phyloP scores from a whole-genome alignment of 169 alveolate genomes.

The Besnoitia besnoiti region DNA sequence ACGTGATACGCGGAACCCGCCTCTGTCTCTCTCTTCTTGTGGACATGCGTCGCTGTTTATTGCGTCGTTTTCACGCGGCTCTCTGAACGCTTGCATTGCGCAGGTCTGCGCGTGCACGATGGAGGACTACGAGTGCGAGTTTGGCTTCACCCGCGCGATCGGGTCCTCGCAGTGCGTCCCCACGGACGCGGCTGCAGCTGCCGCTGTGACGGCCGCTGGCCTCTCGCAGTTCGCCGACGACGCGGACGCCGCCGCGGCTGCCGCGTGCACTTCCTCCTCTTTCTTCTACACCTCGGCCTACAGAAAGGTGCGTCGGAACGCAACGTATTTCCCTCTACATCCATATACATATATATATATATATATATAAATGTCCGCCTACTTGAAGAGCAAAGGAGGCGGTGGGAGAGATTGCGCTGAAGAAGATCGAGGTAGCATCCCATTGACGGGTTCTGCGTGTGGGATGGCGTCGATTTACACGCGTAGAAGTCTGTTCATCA shows the following conservation, averaged over 20 bases:
- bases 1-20: no score
- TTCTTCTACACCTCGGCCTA: constrained; percentile 86
- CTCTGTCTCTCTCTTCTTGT: no score
- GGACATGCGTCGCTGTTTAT: no score
- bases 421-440: no score
- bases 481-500: no score
- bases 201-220: constrained; percentile 54
- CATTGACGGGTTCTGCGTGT: no score
- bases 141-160: constrained; percentile 90
- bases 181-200: constrained; percentile 51
- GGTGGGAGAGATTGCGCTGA: no score
- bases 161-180: constrained; percentile 86
- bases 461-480: no score
- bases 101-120: constrained; percentile 95
- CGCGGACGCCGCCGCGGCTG: constrained; percentile 43
- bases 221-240: constrained; percentile 40
- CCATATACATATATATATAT: no score
- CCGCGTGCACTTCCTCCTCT: constrained; percentile 45
- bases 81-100: not conserved
- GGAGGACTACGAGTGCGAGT: constrained; percentile 97
- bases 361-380: no score
- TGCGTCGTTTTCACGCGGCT: not conserved
- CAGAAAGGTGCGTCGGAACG: constrained; percentile 72
- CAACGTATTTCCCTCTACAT: no score
- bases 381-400: no score